phyloP scores from a whole-genome alignment of 192 early-diverging fungal species.

The Backusella australiensis region DNA sequence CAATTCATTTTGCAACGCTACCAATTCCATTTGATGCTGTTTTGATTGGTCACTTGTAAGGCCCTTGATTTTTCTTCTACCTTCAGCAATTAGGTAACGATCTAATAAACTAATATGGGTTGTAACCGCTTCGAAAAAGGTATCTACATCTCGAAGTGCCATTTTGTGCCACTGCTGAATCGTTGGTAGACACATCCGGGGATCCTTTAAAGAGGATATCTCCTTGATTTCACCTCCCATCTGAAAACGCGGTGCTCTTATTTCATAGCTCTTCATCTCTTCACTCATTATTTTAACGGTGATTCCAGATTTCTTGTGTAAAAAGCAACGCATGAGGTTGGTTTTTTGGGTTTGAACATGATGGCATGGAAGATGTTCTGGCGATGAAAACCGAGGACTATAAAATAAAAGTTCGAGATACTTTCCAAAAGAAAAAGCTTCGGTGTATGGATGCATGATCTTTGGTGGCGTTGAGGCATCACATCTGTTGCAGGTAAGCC shows the following conservation, averaged over 20 bases:
- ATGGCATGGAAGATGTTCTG: conserved; percentile 55
- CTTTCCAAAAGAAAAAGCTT: conserved; percentile 91
- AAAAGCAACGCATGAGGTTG: conserved; percentile 71
- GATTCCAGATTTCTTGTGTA: conserved; percentile 52
- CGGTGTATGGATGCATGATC: conserved; percentile 68
- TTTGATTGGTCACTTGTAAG: not conserved
- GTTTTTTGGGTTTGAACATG: conserved; percentile 45
- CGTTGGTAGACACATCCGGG: not conserved
- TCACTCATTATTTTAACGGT: conserved; percentile 72
- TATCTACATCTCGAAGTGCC: conserved; percentile 33
- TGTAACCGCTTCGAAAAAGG: not conserved
- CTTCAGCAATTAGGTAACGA: not conserved
- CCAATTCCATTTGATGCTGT: not conserved
- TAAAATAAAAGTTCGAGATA: conserved; percentile 89
- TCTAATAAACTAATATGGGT: conserved; percentile 3
- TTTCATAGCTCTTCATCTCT: conserved; percentile 60
- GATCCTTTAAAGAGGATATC: not conserved
- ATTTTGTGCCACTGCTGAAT: not conserved
- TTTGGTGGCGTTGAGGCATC: conserved; percentile 54
- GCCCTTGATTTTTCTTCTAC: not conserved
- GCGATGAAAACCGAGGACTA: conserved; percentile 49
- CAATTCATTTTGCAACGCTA: not conserved
- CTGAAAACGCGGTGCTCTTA: conserved; percentile 61
- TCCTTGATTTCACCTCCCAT: conserved; percentile 10
- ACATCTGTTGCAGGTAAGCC: conserved; percentile 81